Evolutionary conservation across 768 basidiomycete species (phyloP).

Genomic region (Collybiopsis confluens): DNA sequence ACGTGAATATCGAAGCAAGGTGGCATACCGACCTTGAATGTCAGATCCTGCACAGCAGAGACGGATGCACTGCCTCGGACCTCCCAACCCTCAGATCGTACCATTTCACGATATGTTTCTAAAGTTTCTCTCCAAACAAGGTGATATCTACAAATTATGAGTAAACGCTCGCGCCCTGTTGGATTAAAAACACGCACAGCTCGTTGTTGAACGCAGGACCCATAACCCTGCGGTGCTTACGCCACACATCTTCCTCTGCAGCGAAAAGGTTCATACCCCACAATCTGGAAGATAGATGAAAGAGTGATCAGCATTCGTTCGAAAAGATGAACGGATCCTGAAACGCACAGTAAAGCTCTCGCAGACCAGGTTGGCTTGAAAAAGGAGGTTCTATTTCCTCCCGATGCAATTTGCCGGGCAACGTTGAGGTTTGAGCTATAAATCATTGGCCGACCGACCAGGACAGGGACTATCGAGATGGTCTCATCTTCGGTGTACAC

Average conservation of each 20-base stretch:
- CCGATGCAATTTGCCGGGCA: conserved; percentile 37
- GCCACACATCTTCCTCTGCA: conserved; percentile 39
- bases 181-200: conserved; percentile 32
- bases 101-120: conserved; percentile 35
- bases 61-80: conserved; percentile 22
- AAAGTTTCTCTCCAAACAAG: conserved; percentile 37
- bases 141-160: conserved; percentile 34
- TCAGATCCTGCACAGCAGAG: conserved; percentile 27
- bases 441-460: conserved; percentile 31
- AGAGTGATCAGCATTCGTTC: not conserved
- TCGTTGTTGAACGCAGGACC: conserved; percentile 40
- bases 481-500: conserved; percentile 37
- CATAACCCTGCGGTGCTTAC: conserved; percentile 40
- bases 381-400: conserved; percentile 35
- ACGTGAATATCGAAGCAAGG: not conserved
- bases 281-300: no score
- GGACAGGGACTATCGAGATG: conserved; percentile 35
- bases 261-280: conserved; percentile 46
- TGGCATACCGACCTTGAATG: conserved; percentile 27
- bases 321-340: not conserved
- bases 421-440: conserved; percentile 45
- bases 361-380: conserved; percentile 33
- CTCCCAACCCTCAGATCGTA: conserved; percentile 30
- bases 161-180: no score
- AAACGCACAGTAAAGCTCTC: conserved; percentile 27